Evolutionary conservation across 257 asterid species (phyloP), one percentile per base, ranked within the genome.

Genomic region (Ophiorrhiza pumila): DNA sequence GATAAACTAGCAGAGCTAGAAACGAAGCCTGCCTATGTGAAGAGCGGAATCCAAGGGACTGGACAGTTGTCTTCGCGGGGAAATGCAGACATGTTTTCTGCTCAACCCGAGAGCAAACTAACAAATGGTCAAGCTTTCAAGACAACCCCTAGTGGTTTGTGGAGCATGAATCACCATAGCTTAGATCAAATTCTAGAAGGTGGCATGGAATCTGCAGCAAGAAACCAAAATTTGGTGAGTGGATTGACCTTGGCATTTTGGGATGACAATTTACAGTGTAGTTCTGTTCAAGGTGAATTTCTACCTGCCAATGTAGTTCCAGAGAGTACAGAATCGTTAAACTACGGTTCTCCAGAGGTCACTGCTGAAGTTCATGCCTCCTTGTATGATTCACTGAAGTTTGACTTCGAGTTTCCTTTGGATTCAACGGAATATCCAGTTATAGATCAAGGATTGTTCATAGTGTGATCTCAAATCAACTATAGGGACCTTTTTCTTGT

Each of bases 371-470:
- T 78, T 45, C 80, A 85, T 2, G 77, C 85, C 22, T 81, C 77
- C 81, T 71, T 84, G 80, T 85, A 76, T 69, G 95, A 83, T 71
- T 34, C 85, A 9, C 64, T 83, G 71, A 87, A 59, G 84, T 80
- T 82, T 45, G 92, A 85, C 69, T 69, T 64, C 8, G 90, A 85
- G 82, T 79, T 80, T 75, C 83, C 83, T 12, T 73, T 63, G 43
- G 96, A 90, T 50, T 35, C 84, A 4, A 55, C 86, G 76, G 93
- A 91, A 41, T 87, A 87, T 77, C 83, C 88, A 76, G 91, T 87
- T 60, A 83, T 90, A 72, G 91, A 82, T 64, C 93, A 89, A 78
- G 94, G 97, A 77, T 80, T 92, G 46, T 90, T 71, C 70, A 88
- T 86, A 72, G 82, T 81, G 78, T 85, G 83, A 90, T 65, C 60